Evolutionary conservation across 2,329 filamentous ascomycete genomes (phyloP).

Genomic region (Alternaria metachromatica): DNA sequence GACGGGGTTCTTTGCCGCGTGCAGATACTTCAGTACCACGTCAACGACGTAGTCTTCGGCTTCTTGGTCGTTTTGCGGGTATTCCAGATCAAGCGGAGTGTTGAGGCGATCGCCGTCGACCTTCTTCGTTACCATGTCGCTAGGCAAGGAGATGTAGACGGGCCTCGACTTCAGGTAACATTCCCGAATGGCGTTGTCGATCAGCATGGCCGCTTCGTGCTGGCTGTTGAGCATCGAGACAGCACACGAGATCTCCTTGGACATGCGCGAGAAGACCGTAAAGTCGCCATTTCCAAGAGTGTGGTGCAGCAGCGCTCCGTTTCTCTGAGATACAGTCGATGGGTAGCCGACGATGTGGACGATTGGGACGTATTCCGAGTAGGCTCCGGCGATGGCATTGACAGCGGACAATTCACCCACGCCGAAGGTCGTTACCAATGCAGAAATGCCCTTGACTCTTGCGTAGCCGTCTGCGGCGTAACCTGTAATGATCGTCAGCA

Average conservation of each 20-base stretch:
- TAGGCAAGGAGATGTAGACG: conserved; percentile 83
- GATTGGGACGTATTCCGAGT: conserved; percentile 56
- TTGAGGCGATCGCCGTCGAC: conserved; percentile 75
- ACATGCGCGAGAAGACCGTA: conserved; percentile 83
- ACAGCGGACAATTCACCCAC: conserved; percentile 57
- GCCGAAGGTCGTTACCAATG: conserved; percentile 57
- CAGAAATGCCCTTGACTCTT: conserved; percentile 54
- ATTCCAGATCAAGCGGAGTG: conserved; percentile 71
- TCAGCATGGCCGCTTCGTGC: conserved; percentile 72
- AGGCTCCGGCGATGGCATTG: conserved; percentile 57
- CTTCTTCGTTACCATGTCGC: conserved; percentile 79
- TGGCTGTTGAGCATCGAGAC: conserved; percentile 74
- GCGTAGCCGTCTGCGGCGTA: conserved; percentile 58
- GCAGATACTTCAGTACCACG: conserved; percentile 75
- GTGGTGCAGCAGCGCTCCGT: conserved; percentile 55
- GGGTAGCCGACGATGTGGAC: conserved; percentile 58
- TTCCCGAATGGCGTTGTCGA: conserved; percentile 77
- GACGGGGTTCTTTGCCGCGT: conserved; percentile 74
- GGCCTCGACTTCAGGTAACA: conserved; percentile 78
- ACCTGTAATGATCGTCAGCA: conserved; percentile 34
- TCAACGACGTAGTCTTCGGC: conserved; percentile 84
- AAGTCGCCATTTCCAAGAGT: conserved; percentile 69
- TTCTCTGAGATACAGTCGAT: conserved; percentile 49
- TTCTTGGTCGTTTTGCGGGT: conserved; percentile 70
- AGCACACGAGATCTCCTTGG: conserved; percentile 71